These are phyloP conservation scores for Plasmopara muralis DNA, from an alignment of 352 stramenopile genomes.

Conservation along the genomic window DNA sequence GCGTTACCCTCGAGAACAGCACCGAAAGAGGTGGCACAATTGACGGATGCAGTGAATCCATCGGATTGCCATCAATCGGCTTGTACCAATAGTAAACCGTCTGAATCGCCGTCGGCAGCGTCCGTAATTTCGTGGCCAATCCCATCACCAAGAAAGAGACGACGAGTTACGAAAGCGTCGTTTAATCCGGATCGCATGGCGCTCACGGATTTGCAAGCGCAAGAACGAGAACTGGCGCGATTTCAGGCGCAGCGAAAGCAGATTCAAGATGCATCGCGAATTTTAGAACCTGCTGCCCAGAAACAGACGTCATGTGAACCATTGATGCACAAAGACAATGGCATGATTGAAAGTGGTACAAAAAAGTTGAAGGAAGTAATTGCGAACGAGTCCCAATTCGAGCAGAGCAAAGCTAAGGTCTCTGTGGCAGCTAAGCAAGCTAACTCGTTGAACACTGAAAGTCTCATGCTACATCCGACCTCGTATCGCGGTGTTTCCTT, in stretches of 20 bases:
- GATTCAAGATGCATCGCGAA: constrained; percentile 6
- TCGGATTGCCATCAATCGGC: constrained; percentile 16
- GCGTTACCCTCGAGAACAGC: constrained; percentile 1
- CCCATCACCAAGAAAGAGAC: constrained; percentile 18
- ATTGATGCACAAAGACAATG: too few relatives aligned
- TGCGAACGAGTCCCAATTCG: constrained; percentile 1
- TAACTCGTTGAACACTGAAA: not conserved
- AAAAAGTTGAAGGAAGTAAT: constrained; percentile 2
- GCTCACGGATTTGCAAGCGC: constrained; percentile 30
- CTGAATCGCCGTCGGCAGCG: not conserved
- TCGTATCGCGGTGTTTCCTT: constrained; percentile 25
- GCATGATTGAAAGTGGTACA: constrained; percentile 11
- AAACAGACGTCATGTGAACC: constrained; percentile 4
- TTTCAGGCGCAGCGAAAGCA: constrained; percentile 26
- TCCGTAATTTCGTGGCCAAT: constrained; percentile 1
- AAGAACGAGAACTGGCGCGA: constrained; percentile 35
- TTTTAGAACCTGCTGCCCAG: constrained; percentile 2
- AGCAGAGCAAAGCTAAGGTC: not conserved
- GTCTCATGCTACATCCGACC: constrained; percentile 21
- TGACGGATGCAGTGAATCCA: constrained; percentile 7
- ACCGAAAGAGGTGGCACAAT: not conserved
- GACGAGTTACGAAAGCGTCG: constrained; percentile 2
- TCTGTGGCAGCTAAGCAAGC: not conserved
- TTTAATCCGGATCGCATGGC: constrained; percentile 24
- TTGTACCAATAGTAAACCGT: not conserved